Base-by-base conservation (phyloP, 768 basidiomycete genomes). In the Agaricus bisporus region DNA sequence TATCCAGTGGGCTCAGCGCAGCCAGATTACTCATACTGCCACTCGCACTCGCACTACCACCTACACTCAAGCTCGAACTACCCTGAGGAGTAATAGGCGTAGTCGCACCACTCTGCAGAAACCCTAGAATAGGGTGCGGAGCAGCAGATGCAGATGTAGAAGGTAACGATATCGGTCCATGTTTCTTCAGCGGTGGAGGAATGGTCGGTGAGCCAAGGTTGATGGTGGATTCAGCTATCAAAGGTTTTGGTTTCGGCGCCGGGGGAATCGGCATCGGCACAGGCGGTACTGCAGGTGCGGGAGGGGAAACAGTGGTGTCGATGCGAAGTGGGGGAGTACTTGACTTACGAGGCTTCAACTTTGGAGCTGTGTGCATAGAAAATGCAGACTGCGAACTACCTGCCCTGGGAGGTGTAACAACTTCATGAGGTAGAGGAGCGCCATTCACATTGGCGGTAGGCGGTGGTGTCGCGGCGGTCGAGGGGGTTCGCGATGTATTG, bases 121-220 rank as follows among this genome's bases (percentile, higher is more conserved):
- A 67, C 11, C 61, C 65, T 2, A 70, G 56, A 1, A 71, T 59
- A 11, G 69, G 67, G 45, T 69, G 73, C 14, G 63, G 60, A 10
- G 65, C 68, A 44, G 60, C 59, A 8, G 66, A 60, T 17, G 70
- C 71, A 4, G 79, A 77, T 1, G 78, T 79, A 0, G 72, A 64
- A 5, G 77, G 78, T 2, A 79, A 66, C 6, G 79, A 75, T 35
- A 81, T 74, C 5, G 73, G 75, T 51, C 70, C 68, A 6, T 64
- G 64, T 58, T 65, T 72, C 6, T 65, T 59, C 10, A 74, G 61
- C 7, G 68, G 70, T 9, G 79, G 77, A 4, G 76, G 74, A 14
- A 61, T 56, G 35, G 53, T 57, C 1, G 76, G 72, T 0, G 72
- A 66, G 1, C 64, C 61, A 5, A 57, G 22, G 12, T 37, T 38